These are phyloP conservation scores for Ambrosiella beaveri DNA, from an alignment of 2,329 filamentous ascomycete species.

Conservation along the genomic window DNA sequence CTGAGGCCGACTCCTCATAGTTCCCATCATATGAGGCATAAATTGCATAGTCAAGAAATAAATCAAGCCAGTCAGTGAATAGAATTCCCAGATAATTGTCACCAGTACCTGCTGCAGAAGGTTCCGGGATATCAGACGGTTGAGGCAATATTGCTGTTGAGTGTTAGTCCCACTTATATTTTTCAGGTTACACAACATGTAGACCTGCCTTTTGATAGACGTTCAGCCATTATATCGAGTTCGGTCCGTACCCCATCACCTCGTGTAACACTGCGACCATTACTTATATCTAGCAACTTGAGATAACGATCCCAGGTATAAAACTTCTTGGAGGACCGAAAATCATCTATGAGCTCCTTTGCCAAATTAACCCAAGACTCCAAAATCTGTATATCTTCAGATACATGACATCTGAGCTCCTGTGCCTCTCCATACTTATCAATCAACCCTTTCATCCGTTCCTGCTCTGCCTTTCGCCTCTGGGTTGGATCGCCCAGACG, in stretches of 20 bases:
- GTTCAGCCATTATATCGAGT: conserved; percentile 37
- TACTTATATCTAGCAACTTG: conserved; percentile 31
- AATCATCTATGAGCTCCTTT: conserved; percentile 43
- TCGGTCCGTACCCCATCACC: conserved; percentile 23
- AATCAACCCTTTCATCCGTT: conserved; percentile 23
- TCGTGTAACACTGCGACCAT: conserved; percentile 15
- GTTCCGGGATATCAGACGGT: conserved; percentile 9
- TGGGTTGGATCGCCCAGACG: conserved; percentile 28
- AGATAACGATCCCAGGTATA: conserved; percentile 51
- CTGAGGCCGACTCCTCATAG: conserved; percentile 56
- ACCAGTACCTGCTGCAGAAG: background rate
- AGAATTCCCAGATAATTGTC: conserved; percentile 55
- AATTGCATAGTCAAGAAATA: conserved; percentile 78
- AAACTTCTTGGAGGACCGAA: conserved; percentile 44
- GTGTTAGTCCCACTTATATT: background rate
- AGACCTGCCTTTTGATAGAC: conserved; percentile 35
- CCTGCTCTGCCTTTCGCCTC: conserved; percentile 27
- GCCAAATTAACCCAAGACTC: conserved; percentile 41
- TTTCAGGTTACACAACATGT: background rate
- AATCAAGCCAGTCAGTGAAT: conserved; percentile 72
- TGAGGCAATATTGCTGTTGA: conserved; percentile 13
- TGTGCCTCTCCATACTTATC: conserved; percentile 28
- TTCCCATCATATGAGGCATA: conserved; percentile 52
- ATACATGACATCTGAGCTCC: conserved; percentile 25
- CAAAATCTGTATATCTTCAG: conserved; percentile 27